Base-by-base conservation (phyloP, 108 stramenopile species). In the Bacterosira constricta region DNA sequence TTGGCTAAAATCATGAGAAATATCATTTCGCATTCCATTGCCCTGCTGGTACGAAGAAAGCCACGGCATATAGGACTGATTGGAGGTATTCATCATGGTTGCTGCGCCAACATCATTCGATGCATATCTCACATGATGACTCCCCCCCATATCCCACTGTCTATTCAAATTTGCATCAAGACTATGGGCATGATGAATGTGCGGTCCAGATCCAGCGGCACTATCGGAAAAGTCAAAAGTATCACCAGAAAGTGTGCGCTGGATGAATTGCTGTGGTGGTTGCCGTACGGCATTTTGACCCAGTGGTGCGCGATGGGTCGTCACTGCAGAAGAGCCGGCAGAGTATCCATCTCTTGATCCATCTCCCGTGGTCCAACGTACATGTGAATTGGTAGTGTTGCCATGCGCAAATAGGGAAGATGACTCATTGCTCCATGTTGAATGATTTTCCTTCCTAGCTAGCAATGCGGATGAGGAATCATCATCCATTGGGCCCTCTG, bases 401-500 rank as follows among this genome's bases (percentile, higher is more conserved):
- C 18, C 36, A 11, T 18, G 39, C 20, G n/a, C 12, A 34, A 35
- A 35, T 34, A 29, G 54, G 1, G 54, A 55, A 17, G 54, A 55
- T 55, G 54, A 55, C 6, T 55, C 4, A n/a, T 35, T 55, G 18
- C 34, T 35, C 54, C 54, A 55, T 34, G 54, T 17, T 12, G 10
- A 55, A n/a, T 26, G 32, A n/a, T 55, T 71, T 36, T 44, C 27
- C 23, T 1, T 44, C 11, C 17, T 36, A 53, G 21, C n/a, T 38
- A 60, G 5, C 21, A 17, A 47, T 31, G 23, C 39, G 6, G 25
- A 25, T 20, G 52, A 37, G 53, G 63, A 64, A 31, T 60, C 37
- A 39, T 66, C 55, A 11, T 56, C 69, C 18, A 49, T 63, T 25
- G 52, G 44, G 8, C 31, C 69, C 11, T 77, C 69, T 7, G 86